Conservation (phyloP, 2,329 filamentous ascomycete species). For the Ophiostoma perfectum region DNA sequence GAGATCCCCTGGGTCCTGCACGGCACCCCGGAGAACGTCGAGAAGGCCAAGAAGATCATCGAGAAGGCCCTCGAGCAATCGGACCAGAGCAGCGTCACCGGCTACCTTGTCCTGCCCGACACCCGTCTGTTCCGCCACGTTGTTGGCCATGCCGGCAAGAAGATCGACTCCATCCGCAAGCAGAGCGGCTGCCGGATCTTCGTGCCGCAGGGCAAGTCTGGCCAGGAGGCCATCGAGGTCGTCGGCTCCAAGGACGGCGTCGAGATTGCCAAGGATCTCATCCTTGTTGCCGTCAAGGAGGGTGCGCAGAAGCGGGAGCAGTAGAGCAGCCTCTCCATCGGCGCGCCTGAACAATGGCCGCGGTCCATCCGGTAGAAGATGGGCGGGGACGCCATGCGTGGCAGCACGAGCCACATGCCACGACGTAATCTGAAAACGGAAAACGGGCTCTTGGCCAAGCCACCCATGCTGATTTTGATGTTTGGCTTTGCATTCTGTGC, state of each 20-base stretch:
- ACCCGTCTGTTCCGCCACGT: conserved; percentile 84
- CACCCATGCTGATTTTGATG: not conserved
- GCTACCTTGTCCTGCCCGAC: conserved; percentile 86
- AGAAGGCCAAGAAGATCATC: conserved; percentile 73
- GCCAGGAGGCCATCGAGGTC: conserved; percentile 83
- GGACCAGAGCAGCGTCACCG: conserved; percentile 63
- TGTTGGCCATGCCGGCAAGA: conserved; percentile 80
- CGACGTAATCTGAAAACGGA: not conserved
- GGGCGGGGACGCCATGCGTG: too few relatives aligned
- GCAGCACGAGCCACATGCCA: not conserved
- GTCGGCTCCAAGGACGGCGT: conserved; percentile 72
- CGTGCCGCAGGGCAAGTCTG: conserved; percentile 61
- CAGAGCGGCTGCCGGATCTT: conserved; percentile 91
- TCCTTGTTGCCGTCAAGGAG: conserved; percentile 73
- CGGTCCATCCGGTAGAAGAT: not conserved
- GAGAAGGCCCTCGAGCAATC: conserved; percentile 68
- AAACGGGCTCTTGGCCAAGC: not conserved
- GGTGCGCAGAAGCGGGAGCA: conserved; percentile 37
- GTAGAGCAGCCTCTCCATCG: conserved; percentile 10
- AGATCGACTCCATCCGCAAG: conserved; percentile 88
- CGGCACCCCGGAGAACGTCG: conserved; percentile 69
- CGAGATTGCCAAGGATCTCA: conserved; percentile 81
- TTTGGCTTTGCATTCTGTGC: not conserved
- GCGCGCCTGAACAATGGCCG: not conserved
- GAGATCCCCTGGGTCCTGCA: conserved; percentile 87